Evolutionary conservation across 192 early-diverging fungal species (phyloP), one percentile per base, ranked within the genome.

Genomic region (Backusella sp.): DNA sequence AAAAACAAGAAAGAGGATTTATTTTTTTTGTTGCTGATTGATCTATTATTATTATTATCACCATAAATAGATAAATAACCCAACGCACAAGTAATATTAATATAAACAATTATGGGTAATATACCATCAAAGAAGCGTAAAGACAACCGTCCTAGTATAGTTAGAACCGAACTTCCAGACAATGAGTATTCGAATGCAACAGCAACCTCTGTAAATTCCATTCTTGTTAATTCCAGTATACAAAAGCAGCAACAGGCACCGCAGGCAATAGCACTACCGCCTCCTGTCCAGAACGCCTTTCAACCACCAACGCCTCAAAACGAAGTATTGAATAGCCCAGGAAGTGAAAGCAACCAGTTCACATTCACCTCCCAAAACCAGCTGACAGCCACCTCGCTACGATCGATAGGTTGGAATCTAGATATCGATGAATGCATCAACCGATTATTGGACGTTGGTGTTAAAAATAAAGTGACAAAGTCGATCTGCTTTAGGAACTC

Each of bases 401-500:
- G 49, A n/a, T 74, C 73, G 23, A 46, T 74, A 17, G 77, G 73
- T 0, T 52, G 66, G 26, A 74, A 73, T 52, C 44, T 79, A n/a
- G 77, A 79, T 28, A 79, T 79, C 69, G 77, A 79, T 44, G 77
- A 79, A 70, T 79, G 77, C 42, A 79, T 79, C 42, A 67, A 59
- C 41, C 72, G 77, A 0, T 73, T 79, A 12, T 53, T 79, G 34
- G 66, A 69, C 32, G 77, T 79, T 1, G 77, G 77, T 17, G 68
- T 35, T 32, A 62, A 23, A 11, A 46, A 19, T 14, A 79, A 74
- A 62, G 53, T 44, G 12, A 23, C 90, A 37, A 96, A 96, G 78
- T 83, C 82, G 44, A 90, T 96, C 59, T 95, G 94, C 71, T 80
- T 98, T 46, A 94, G 92, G 72, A 96, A 95, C 83, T 91, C 91